Evolutionary conservation across 2,329 filamentous ascomycete genomes (phyloP), one percentile per base, ranked within the genome.

Genomic region (Nemania sp.): DNA sequence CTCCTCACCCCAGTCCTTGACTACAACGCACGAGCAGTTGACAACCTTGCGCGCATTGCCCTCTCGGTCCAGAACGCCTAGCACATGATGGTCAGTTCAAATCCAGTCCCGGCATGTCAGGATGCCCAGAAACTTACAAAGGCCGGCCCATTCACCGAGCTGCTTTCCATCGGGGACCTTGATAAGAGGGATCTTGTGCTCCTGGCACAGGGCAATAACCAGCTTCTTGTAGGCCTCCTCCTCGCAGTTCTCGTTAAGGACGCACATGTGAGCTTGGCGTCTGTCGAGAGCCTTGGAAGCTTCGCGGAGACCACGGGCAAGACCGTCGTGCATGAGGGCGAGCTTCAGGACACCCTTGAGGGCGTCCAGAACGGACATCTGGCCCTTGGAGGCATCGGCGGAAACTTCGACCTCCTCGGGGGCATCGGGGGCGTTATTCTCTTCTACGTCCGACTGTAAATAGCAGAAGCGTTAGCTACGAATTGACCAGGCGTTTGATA

Each of bases 141-240:
- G 91, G 87, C 96, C 96, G 82, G 97, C 95, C 96, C 96, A 99
- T 89, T 99, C 96, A 88, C 96, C 96, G 80, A 99, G 89, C 90
- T 98, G 93, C 92, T 99, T 99, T 85, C 96, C 96, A 85, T 99
- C 96, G 77, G 94, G 95, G 74, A 99, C 96, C 93, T 99, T 98
- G 90, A 99, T 99, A 80, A 99, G 88, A 76, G 96, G 96, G 80
- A 99, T 99, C 91, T 98, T 98, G 89, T 99, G 96, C 91, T 99
- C 96, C 74, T 92, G 93, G 93, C 96, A 99, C 71, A 99, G 92
- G 73, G 96, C 96, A 78, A 98, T 93, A 79, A 99, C 95, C 76
- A 99, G 91, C 92, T 99, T 99, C 94, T 99, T 99, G 90, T 99
- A 99, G 77, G 96, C 95, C 87, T 99, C 96, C 90, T 99, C 96